Percentiles rank a stretch among this genome's conserved stretches.
These are phyloP conservation scores for Aspergillus pseudonomiae DNA, from an alignment of 2,329 filamentous ascomycete genomes.

Conservation along the genomic window DNA sequence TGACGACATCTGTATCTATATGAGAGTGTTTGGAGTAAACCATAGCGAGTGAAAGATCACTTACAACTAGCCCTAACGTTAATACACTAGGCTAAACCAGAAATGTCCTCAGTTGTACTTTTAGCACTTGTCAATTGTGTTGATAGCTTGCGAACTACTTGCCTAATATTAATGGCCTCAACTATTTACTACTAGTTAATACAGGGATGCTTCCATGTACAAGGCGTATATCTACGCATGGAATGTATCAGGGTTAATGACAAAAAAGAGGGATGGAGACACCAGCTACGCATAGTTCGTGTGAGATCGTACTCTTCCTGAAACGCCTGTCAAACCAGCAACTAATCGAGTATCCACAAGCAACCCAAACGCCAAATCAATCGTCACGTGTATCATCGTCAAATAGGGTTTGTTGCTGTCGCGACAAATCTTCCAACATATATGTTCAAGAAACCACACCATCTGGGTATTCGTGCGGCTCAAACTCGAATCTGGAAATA, in stretches of 20 bases:
- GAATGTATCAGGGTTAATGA: not conserved
- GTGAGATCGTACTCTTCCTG: not conserved
- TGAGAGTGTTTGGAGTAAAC: constrained; percentile 5
- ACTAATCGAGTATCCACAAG: not conserved
- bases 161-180: not conserved
- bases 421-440: not conserved
- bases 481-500: constrained; percentile 39
- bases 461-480: constrained; percentile 38
- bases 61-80: not conserved
- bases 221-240: not conserved
- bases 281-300: not conserved
- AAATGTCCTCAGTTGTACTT: not conserved
- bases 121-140: not conserved
- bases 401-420: not conserved
- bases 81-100: not conserved
- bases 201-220: not conserved
- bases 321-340: not conserved
- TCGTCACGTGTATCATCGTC: not conserved
- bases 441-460: constrained; percentile 19
- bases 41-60: constrained; percentile 9
- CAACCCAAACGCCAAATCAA: not conserved
- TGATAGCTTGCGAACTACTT: not conserved
- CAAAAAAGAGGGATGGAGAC: not conserved
- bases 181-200: not conserved
- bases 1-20: constrained; percentile 16